These are phyloP conservation scores for Fabrea salina DNA, from an alignment of 169 alveolate species.

Conservation along the genomic window DNA sequence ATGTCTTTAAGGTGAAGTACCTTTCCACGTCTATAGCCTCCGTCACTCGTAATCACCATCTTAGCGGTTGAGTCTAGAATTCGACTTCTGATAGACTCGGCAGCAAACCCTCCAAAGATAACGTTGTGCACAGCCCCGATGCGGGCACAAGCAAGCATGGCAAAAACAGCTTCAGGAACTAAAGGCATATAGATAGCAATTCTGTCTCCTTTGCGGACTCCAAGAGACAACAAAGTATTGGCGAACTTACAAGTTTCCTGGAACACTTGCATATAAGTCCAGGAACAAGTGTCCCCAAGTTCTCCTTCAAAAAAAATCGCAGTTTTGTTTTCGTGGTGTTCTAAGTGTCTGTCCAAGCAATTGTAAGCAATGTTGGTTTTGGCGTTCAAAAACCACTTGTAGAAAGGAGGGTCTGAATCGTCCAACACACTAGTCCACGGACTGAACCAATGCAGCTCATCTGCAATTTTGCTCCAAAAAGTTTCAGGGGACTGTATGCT, in stretches of 20 bases:
- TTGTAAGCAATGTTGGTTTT: conserved; percentile 45
- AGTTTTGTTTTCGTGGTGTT: conserved; percentile 31
- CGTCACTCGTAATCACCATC: conserved; percentile 86
- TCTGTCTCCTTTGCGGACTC: conserved; percentile 92
- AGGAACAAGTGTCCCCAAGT: background rate
- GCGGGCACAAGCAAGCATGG: conserved; percentile 96
- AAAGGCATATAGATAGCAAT: conserved; percentile 96
- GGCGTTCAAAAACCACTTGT: conserved; percentile 56
- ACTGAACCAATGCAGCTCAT: conserved; percentile 46
- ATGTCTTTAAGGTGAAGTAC: conserved; percentile 75
- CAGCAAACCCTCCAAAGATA: conserved; percentile 97
- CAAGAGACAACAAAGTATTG: conserved; percentile 85
- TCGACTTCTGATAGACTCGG: conserved; percentile 90
- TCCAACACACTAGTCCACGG: conserved; percentile 47
- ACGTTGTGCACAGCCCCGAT: conserved; percentile 97
- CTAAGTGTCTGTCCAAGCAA: conserved; percentile 54
- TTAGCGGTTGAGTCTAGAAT: conserved; percentile 85
- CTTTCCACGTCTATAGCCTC: conserved; percentile 89
- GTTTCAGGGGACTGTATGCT: conserved; percentile 23
- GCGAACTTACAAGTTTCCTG: conserved; percentile 86
- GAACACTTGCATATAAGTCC: conserved; percentile 42
- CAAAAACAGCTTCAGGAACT: conserved; percentile 90
- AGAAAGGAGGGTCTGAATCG: conserved; percentile 38
- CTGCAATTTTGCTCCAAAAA: conserved; percentile 45
- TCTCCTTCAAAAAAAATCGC: conserved; percentile 23